phyloP scores from a whole-genome alignment of 768 basidiomycete species.

The Mycena haematopus region DNA sequence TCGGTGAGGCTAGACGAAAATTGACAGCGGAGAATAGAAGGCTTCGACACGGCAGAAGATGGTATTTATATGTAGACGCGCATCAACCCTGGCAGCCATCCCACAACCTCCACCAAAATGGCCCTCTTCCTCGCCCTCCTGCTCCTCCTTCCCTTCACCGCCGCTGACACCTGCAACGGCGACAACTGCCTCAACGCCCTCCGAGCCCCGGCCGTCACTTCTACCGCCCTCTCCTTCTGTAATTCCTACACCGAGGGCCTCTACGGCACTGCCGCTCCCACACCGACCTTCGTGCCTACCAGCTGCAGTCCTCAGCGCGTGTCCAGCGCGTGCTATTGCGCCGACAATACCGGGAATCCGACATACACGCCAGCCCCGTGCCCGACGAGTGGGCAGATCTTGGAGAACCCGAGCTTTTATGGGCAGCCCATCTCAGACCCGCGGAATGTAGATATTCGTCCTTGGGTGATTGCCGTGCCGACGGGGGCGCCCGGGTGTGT shows the following conservation, averaged over 20 bases:
- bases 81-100: no score
- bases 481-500: not conserved
- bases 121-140: not conserved
- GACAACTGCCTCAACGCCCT: not conserved
- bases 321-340: not conserved
- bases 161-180: not conserved
- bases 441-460: not conserved
- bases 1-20: no score
- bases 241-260: not conserved
- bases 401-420: conserved; percentile 2
- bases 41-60: no score
- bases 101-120: not conserved
- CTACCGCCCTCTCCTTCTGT: not conserved
- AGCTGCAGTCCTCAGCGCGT: not conserved
- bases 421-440: not conserved
- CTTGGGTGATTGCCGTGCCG: not conserved
- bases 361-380: not conserved
- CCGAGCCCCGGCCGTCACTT: not conserved
- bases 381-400: not conserved
- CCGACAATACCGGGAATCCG: not conserved
- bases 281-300: not conserved
- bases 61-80: no score
- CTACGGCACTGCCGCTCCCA: not conserved
- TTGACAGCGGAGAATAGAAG: no score
- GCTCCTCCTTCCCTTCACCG: not conserved